Evolutionary conservation across 1,139 yeast species (phyloP), one percentile per base, ranked within the genome.

Genomic region (Blastobotrys raffinosifermentans): DNA sequence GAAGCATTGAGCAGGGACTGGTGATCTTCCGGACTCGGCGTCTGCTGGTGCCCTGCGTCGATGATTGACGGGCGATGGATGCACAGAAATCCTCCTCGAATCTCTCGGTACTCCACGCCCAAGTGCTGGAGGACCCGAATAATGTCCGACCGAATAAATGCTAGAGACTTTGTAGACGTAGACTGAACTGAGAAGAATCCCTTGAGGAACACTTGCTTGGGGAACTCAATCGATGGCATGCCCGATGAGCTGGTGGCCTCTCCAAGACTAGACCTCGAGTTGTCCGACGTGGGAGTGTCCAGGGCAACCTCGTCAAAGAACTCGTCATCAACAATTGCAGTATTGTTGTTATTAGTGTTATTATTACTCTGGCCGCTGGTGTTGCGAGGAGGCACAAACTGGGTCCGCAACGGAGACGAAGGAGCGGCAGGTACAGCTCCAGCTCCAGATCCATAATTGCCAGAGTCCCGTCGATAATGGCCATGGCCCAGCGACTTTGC

Each of bases 131-230:
- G 71, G 1, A 84, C 93, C 21, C 78, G 74, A 22, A 91, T 83
- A 34, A 91, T 79, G 55, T 84, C 89, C 53, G 83, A 77, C 42
- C 97, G 77, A 41, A 91, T 89, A 45, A 84, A 85, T 7, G 94
- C 91, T 40, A 91, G 69, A 16, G 96, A 89, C 53, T 87, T 87
- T 4, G 96, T 85, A 2, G 96, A 86, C 0, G 98, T 91, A 1
- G 96, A 84, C 62, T 87, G 96, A 31, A 89, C 97, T 46, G 93
- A 80, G 65, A 91, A 91, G 55, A 91, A 87, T 1, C 97, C 97
- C 60, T 89, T 87, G 58, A 91, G 73, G 66, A 87, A 87, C 47
- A 89, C 73, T 2, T 95, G 89, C 63, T 83, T 83, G 46, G 96
- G 95, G 55, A 79, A 85, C 56, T 87, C 96, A 57, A 89, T 87